These are phyloP conservation scores for Chytridiales sp. DNA, from an alignment of 371 early-diverging fungal genomes.

Conservation along the genomic window DNA sequence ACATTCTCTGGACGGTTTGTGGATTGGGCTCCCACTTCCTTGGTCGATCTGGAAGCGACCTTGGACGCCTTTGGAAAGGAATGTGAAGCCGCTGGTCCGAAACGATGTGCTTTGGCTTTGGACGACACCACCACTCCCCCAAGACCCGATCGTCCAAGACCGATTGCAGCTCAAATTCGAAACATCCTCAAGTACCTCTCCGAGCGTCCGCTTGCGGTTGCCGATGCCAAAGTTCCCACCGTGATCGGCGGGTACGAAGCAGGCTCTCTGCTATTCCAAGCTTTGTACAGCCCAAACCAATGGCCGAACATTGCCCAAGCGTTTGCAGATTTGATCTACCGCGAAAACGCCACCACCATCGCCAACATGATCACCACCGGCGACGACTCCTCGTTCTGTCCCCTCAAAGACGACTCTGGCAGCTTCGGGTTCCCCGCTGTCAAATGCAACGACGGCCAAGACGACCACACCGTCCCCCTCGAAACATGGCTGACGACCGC, in stretches of 20 bases:
- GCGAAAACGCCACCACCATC: constrained; percentile 11
- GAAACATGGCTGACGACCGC: constrained; percentile 23
- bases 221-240: constrained; percentile 12
- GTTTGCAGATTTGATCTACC: constrained; percentile 5
- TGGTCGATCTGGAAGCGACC: constrained; percentile 25
- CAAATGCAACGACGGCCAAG: constrained; percentile 24
- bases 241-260: constrained; percentile 3
- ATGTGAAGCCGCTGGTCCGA: constrained; percentile 29
- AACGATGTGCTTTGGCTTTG: constrained; percentile 26
- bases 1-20: constrained; percentile 22
- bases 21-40: constrained; percentile 22
- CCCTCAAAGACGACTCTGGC: constrained; percentile 15
- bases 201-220: constrained; percentile 16
- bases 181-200: constrained; percentile 7
- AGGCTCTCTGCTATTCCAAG: constrained; percentile 1
- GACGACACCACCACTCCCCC: constrained; percentile 4
- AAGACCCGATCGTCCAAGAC: too few relatives aligned
- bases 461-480: constrained; percentile 1
- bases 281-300: constrained; percentile 15
- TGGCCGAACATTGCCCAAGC: constrained; percentile 22
- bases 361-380: neutral
- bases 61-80: constrained; percentile 22
- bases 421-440: constrained; percentile 13
- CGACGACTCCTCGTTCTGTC: constrained; percentile 13
- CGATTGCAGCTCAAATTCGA: constrained; percentile 7